Evolutionary conservation across 441 rosid genomes (phyloP), one percentile per base, ranked within the genome.

Genomic region (Syzygium malaccense): DNA sequence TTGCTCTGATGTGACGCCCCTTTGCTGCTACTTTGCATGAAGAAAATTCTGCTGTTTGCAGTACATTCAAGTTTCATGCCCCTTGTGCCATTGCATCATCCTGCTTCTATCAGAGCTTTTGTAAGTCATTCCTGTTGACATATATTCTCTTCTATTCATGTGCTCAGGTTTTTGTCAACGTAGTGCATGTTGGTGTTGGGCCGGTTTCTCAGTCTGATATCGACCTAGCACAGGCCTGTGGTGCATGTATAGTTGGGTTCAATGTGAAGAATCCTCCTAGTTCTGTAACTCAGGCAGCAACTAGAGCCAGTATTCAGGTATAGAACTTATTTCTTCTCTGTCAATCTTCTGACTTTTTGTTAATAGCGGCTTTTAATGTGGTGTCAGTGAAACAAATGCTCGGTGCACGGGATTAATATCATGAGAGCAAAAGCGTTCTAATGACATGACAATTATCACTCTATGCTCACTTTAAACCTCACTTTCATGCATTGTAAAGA

Each of bases 131-230:
- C 58, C 45, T 33, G 49, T 86, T 45, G 85, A 48, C n/a, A 45
- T 48, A 49, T 48, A 1, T 64, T 89, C 78, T 79, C 84, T 79
- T 84, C 86, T 55, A 87, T 89, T 86, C 66, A 41, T 71, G 28
- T 90, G 62, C 88, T 55, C 94, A 98, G 99, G 98, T 97, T 90
- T 95, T 92, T 78, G 98, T 97, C 89, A 98, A 98, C 88, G 92
- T 97, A 55, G 96, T 98, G 51, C 98, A 96, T 92, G 95, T 92
- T 48, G 99, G 99, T 33, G 99, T 95, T 57, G 99, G 99, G 86
- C 94, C 98, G 20, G 88, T 96, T 89, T 95, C 98, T 84, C 96
- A 96, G 88, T 98, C 98, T 71, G 99, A 98, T 92, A 92, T 98
- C 88, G 98, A 96, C 92, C 89, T 94, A 87, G 99, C 98, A 86